A percentile compares a stretch with the other conserved stretches of the same genome.
phyloP scores from a whole-genome alignment of 2,329 filamentous ascomycete species.

The Pestalotiopsis sp. region DNA sequence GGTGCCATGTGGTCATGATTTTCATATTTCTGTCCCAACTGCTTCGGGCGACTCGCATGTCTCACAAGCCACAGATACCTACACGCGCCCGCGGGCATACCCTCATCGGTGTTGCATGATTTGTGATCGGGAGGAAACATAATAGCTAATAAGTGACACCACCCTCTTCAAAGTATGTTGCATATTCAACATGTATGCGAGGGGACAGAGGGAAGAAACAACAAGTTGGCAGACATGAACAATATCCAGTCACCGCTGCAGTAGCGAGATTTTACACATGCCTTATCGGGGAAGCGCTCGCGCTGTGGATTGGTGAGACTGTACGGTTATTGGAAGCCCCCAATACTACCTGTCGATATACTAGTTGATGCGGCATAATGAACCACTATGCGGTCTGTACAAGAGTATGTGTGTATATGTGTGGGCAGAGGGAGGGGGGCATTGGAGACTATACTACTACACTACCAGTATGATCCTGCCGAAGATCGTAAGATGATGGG shows the following conservation, averaged over 20 bases:
- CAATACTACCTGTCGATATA: slow-evolving; percentile 10
- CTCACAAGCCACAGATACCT: background rate
- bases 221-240: background rate
- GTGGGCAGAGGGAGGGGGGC: background rate
- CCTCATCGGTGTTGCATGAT: background rate
- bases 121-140: background rate
- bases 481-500: background rate
- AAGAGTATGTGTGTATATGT: slow-evolving; percentile 23
- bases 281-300: background rate
- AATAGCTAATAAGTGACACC: background rate
- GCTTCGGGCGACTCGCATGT: background rate
- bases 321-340: slow-evolving; percentile 1
- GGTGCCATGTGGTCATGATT: background rate
- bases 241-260: slow-evolving; percentile 2
- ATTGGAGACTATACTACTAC: background rate
- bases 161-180: background rate
- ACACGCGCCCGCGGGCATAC: background rate
- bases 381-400: slow-evolving; percentile 16
- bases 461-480: slow-evolving; percentile 11
- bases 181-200: background rate
- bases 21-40: background rate
- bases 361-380: slow-evolving; percentile 5
- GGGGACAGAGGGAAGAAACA: background rate
- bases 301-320: background rate
- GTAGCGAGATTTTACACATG: background rate